These are phyloP conservation scores for Neurospora intermedia DNA, from an alignment of 495 filamentous ascomycete genomes.

Conservation along the genomic window DNA sequence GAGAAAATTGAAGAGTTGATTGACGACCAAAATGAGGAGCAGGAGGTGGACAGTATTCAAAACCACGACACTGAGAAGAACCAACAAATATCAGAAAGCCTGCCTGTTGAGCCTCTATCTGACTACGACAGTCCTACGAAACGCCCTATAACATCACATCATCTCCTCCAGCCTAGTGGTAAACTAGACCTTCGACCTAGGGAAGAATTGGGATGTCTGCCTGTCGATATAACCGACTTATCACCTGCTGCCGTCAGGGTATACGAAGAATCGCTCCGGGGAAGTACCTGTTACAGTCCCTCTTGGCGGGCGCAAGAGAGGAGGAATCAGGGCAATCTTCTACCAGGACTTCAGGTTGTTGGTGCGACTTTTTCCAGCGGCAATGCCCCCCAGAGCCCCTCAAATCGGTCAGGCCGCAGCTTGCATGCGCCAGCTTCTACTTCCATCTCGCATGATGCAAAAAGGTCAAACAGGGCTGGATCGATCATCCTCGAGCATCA, in stretches of 20 bases:
- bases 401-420: neutral
- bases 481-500: neutral
- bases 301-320: neutral
- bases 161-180: neutral
- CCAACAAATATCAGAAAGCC: neutral
- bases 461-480: neutral
- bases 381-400: neutral
- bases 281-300: neutral
- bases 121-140: neutral
- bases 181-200: neutral
- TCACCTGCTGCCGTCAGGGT: neutral
- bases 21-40: neutral
- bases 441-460: neutral
- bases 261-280: neutral
- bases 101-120: neutral
- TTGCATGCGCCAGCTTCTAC: neutral
- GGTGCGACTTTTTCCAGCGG: neutral
- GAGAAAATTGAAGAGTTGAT: neutral
- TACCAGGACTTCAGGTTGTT: neutral
- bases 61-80: neutral
- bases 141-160: neutral
- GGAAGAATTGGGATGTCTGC: neutral
- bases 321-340: neutral
- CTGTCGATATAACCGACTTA: neutral
- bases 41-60: neutral